Evolutionary conservation across 805 yeast genomes (phyloP).

Genomic region (Candida nanaspora): DNA sequence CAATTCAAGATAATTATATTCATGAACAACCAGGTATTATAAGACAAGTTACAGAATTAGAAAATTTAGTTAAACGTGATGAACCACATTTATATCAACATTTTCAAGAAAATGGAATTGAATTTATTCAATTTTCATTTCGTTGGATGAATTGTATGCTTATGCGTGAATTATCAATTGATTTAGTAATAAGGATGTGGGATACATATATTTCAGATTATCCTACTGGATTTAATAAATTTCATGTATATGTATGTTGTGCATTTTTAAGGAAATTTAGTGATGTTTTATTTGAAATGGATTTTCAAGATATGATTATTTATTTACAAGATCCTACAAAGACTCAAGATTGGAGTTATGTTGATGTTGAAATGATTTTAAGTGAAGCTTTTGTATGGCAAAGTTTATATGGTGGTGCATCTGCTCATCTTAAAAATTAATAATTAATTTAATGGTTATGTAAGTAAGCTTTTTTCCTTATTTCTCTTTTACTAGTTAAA

Average conservation of each 20-base stretch:
- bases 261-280: constrained; percentile 91
- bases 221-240: constrained; percentile 76
- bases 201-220: constrained; percentile 82
- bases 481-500: neutral
- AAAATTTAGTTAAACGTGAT: constrained; percentile 71
- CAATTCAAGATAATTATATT: constrained; percentile 93
- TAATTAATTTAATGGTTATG: neutral
- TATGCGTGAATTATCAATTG: constrained; percentile 85
- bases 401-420: constrained; percentile 79
- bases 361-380: constrained; percentile 82
- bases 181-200: constrained; percentile 90
- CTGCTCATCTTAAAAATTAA: constrained; percentile 62
- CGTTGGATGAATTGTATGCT: constrained; percentile 98
- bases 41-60: constrained; percentile 78
- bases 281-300: constrained; percentile 69
- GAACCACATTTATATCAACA: constrained; percentile 70
- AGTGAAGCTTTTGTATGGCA: constrained; percentile 98
- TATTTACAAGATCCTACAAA: constrained; percentile 82
- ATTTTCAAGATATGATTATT: constrained; percentile 89
- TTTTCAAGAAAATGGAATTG: constrained; percentile 75
- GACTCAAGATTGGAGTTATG: constrained; percentile 76
- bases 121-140: constrained; percentile 91
- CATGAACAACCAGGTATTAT: constrained; percentile 98
- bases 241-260: constrained; percentile 96
- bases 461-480: neutral